Evolutionary conservation across 2,329 filamentous ascomycete species (phyloP), one percentile per base, ranked within the genome.

Genomic region (Venturia aucupariae): DNA sequence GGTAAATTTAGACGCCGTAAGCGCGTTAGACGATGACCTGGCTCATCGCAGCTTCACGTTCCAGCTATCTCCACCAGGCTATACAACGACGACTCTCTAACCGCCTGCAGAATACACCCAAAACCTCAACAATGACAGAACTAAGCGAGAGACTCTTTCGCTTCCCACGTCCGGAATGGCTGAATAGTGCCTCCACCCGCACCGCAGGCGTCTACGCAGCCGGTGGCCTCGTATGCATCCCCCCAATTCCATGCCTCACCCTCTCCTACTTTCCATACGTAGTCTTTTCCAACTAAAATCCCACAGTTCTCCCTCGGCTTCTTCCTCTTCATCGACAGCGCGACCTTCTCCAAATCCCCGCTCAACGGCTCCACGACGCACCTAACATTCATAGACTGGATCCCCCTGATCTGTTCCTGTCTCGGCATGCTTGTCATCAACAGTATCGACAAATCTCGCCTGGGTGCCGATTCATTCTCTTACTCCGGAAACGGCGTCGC

Each of bases 351-450:
- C 62, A 84, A 83, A 69, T 86, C 84, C 65, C 70, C 78, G 64
- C 80, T 79, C 71, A 88, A 88, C 73, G 83, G 82, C 67, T 84
- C 83, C 61, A 74, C 80, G 66, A 80, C 86, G 24, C 84, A 88
- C 75, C 81, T 89, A 71, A 87, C 83, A 73, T 88, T 89, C 74
- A 81, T 88, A 68, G 86, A 89, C 77, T 89, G 86, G 86, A 86
- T 89, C 69, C 86, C 86, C 3, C 82, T 83, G 66, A 89, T 89
- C 75, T 89, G 86, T 79, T 86, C 83, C 54, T 80, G 84, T 66
- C 79, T 89, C 39, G 86, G 86, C 66, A 88, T 89, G 86, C 80
- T 89, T 61, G 84, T 89, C 69, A 88, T 89, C 79, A 89, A 89
- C 75, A 85, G 81, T 67, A 88, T 89, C 71, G 86, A 89, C 71